These are phyloP conservation scores for Thamnidium elegans DNA, from an alignment of 192 early-diverging fungal genomes.

Conservation along the genomic window DNA sequence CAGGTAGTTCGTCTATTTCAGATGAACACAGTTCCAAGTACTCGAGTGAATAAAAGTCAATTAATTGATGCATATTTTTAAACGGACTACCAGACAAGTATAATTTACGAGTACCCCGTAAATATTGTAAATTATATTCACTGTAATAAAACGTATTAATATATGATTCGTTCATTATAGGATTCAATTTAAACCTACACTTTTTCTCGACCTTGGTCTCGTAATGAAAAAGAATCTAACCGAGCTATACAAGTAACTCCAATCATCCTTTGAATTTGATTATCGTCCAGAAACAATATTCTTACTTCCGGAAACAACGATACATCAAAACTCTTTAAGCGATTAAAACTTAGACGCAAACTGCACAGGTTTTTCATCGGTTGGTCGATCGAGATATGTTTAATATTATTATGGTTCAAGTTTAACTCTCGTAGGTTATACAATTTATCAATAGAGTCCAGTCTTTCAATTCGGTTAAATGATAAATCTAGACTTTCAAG, in stretches of 20 bases:
- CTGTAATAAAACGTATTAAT: no score
- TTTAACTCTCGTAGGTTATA: conserved; percentile 38
- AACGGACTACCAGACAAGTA: conserved; percentile 39
- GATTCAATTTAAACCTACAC: no score
- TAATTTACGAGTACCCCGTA: conserved; percentile 23
- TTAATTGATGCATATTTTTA: conserved; percentile 33
- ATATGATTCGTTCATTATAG: no score
- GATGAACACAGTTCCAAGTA: conserved; percentile 47
- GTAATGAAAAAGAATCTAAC: conserved; percentile 40
- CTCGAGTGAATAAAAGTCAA: conserved; percentile 42
- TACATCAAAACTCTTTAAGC: conserved; percentile 37
- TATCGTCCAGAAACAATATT: conserved; percentile 45
- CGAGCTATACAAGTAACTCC: conserved; percentile 34
- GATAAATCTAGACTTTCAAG: conserved; percentile 46
- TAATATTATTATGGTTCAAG: conserved; percentile 45
- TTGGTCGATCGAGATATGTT: conserved; percentile 36
- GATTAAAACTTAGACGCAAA: conserved; percentile 42
- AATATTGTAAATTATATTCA: conserved; percentile 15
- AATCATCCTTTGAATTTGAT: conserved; percentile 37
- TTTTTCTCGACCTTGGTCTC: conserved; percentile 46
- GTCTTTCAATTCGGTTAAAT: conserved; percentile 39
- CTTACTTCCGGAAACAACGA: conserved; percentile 40
- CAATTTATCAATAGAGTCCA: conserved; percentile 39
- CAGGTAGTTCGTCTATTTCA: conserved; percentile 39
- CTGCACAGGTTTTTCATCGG: conserved; percentile 34